Conservation (phyloP, 139 green algal genomes). For the Chlorella sp. region DNA sequence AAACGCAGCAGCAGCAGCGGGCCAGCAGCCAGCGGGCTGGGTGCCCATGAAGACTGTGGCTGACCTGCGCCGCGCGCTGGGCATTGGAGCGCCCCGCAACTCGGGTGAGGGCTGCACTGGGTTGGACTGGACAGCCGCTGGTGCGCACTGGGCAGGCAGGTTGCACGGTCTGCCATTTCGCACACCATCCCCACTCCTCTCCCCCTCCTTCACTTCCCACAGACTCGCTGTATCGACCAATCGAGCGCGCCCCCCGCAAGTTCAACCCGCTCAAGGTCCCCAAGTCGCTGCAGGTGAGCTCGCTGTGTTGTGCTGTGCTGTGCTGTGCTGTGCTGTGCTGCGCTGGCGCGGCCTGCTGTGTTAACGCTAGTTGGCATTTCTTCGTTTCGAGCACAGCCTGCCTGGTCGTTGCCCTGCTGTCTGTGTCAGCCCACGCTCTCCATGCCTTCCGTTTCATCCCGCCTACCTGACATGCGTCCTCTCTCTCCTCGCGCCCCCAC, state of each 20-base stretch:
- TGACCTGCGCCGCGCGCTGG: conserved; percentile 81
- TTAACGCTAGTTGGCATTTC: no score
- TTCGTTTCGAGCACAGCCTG: no score
- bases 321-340: no score
- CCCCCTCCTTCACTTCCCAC: not conserved
- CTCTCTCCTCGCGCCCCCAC: not conserved
- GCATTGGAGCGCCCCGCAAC: conserved; percentile 84
- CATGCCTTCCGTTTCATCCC: no score
- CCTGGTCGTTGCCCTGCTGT: no score
- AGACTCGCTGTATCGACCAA: conserved; percentile 92
- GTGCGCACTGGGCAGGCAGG: no score
- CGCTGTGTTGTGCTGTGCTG: not conserved
- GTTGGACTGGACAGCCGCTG: no score
- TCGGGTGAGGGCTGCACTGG: conserved; percentile 12
- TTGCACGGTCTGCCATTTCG: not conserved
- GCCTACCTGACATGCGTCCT: not conserved
- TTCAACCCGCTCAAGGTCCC: conserved; percentile 97
- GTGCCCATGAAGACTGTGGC: conserved; percentile 90
- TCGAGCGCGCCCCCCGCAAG: conserved; percentile 81
- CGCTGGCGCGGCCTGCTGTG: no score
- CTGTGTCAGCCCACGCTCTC: no score
- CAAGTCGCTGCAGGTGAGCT: conserved; percentile 72
- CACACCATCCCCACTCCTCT: not conserved
- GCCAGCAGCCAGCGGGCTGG: conserved; percentile 66
- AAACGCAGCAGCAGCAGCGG: not conserved